Evolutionary conservation across 2,329 filamentous ascomycete species (phyloP), one percentile per base, ranked within the genome.

Genomic region (Keithomyces neogunnii): DNA sequence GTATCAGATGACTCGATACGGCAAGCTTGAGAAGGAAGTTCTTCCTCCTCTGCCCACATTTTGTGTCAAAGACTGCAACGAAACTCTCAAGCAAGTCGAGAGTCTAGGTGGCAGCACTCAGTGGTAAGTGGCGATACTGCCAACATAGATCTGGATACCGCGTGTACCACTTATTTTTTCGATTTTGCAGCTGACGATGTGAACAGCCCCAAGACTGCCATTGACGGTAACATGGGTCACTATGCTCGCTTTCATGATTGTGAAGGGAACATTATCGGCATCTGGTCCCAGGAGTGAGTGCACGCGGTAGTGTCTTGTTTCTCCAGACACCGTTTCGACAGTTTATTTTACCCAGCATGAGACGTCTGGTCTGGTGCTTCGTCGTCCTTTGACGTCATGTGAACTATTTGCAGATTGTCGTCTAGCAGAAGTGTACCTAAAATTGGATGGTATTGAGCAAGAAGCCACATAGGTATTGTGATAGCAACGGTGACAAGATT

Each of bases 241-340:
- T 66, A 65, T 53, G 66, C 66, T 36, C 63, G 66, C 3, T 62
- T 70, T 40, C 56, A 70, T 45, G 67, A 71, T 53, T 61, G 61
- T 8, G 69, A 72, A 57, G 67, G 65, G n/a, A 70, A 71, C 53
- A 55, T 67, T 59, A 59, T 67, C 42, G 63, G 67, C 30, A 54
- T 66, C 33, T 69, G 63, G 65, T 63, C 65, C 48, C 58, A 61
- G 53, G 57, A 63, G 29, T 65, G 56, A 60, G 26, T 8, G 13
- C 10, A 32, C n/a, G n/a, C 19, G 19, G 19, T 19, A 19, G 19
- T 19, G 19, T 19, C 19, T 19, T 19, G 19, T 19, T 19, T 19
- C 19, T 19, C 19, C 19, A 19, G 19, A 19, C 19, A 19, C 19
- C 19, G 19, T 19, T 19, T 19, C 19, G 19, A 19, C 19, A 19